Percentiles rank a stretch among this genome's conserved stretches.
phyloP scores from a whole-genome alignment of 148 eudicot species.

The Rhododendron henanense region DNA sequence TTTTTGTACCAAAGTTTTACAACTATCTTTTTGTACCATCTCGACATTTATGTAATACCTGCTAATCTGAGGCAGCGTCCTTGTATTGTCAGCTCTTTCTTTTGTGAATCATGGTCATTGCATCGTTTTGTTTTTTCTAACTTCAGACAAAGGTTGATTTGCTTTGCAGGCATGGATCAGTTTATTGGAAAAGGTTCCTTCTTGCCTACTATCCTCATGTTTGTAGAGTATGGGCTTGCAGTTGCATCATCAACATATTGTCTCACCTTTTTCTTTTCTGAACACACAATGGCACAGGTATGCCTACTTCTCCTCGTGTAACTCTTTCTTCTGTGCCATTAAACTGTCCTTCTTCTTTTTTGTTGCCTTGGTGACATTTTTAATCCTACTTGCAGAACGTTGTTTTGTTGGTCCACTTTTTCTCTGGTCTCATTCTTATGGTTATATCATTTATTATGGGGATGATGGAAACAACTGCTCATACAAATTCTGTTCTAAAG shows the following conservation, averaged over 20 bases:
- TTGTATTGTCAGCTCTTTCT: neutral
- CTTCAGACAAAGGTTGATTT: neutral
- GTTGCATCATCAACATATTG: conserved; percentile 97
- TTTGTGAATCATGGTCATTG: neutral
- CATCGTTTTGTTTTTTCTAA: neutral
- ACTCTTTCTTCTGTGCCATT: conserved; percentile 5
- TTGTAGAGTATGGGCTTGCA: conserved; percentile 83
- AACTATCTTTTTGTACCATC: neutral
- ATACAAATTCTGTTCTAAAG: conserved; percentile 77
- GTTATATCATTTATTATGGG: conserved; percentile 93
- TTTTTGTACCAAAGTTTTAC: too few species aligned
- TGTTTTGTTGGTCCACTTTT: conserved; percentile 78
- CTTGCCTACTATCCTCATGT: conserved; percentile 61
- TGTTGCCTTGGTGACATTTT: conserved; percentile 6
- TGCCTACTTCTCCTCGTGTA: conserved; percentile 5
- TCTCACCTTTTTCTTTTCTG: conserved; percentile 88
- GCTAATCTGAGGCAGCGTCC: neutral
- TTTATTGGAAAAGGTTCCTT: conserved; percentile 70
- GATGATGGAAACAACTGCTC: conserved; percentile 61
- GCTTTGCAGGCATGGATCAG: conserved; percentile 69
- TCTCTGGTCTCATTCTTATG: conserved; percentile 94
- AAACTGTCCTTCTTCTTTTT: neutral
- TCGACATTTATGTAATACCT: neutral
- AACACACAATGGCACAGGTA: conserved; percentile 95
- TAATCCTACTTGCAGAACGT: conserved; percentile 62